Evolutionary conservation across 2,329 filamentous ascomycete genomes (phyloP), one percentile per base, ranked within the genome.

Genomic region (Proliferodiscus dingleyae): DNA sequence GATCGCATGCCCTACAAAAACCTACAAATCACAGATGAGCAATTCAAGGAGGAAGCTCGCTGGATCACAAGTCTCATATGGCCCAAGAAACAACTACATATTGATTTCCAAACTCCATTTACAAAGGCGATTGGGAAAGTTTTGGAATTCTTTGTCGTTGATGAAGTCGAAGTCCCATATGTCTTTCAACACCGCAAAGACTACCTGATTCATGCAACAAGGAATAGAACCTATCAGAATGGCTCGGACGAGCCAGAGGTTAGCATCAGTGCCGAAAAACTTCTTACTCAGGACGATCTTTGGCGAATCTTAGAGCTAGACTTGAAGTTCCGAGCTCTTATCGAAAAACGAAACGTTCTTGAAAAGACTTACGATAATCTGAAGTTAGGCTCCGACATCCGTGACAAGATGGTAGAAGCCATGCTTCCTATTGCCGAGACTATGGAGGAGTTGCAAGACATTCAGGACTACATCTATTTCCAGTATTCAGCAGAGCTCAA

Each of bases 131-230:
- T 98, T 44, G 83, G 83, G 56, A 95, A 95, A 66, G 90, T 97
- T 9, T 76, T 98, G 30, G 88, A 96, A 60, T 96, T 97, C 63
- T 89, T 98, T 67, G 88, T 95, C 41, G 81, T 91, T 3, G 90
- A 97, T 54, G 88, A 95, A 56, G 89, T 91, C 58, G 93, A 98
- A 66, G 89, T 96, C 1, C 91, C 93, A 0, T 98, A 95, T 65
- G 93, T 98, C 57, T 96, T 96, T 66, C 91, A 96, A 65, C 93
- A 98, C 62, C 88, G 93, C 50, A 95, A 96, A 67, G 93, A 98
- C 65, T 98, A 97, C 62, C 77, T 98, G 34, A 94, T 98, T 46
- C 89, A 97, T 61, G 86, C 87, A 19, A 84, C 83, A 54, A 89
- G 87, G 61, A 75, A 78, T 5, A 69, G 74, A 44, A 64, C 61